A percentile compares a stretch with the other conserved stretches of the same genome.
These are phyloP conservation scores for Fusarium sp. DNA, from an alignment of 2,329 filamentous ascomycete genomes.

Conservation along the genomic window DNA sequence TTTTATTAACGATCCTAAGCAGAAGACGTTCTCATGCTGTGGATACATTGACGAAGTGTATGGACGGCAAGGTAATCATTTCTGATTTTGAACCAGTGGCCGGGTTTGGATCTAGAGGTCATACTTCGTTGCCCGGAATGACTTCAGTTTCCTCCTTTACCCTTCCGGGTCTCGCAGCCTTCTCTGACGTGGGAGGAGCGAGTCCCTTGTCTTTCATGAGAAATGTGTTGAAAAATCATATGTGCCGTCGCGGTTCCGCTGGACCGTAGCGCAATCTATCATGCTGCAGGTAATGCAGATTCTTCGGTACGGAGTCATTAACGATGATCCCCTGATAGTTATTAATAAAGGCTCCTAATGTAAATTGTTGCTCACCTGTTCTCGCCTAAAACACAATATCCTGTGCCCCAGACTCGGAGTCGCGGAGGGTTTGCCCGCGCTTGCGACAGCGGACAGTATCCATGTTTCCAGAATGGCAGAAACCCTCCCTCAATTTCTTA, in stretches of 20 bases:
- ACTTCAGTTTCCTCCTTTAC: not conserved
- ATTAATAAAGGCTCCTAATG: not conserved
- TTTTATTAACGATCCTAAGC: conserved; percentile 12
- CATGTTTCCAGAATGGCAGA: conserved; percentile 37
- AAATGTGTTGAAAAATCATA: conserved; percentile 4
- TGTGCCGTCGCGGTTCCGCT: conserved; percentile 39
- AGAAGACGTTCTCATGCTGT: not conserved
- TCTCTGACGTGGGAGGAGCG: conserved; percentile 3
- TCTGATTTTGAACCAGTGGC: not conserved
- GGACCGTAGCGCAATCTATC: conserved; percentile 38
- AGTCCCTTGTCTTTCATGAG: conserved; percentile 10
- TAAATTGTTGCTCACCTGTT: conserved; percentile 8
- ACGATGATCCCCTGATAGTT: not conserved
- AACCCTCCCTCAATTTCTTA: not conserved
- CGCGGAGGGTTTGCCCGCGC: conserved; percentile 24
- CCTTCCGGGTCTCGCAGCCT: conserved; percentile 23
- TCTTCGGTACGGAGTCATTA: not conserved
- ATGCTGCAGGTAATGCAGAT: not conserved
- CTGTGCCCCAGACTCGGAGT: conserved; percentile 29
- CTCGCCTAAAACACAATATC: conserved; percentile 15
- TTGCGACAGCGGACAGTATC: conserved; percentile 12
- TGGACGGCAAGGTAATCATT: not conserved
- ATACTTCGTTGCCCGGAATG: conserved; percentile 20
- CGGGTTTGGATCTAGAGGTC: not conserved
- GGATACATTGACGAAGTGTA: not conserved